Evolutionary conservation across 179 eudicot genomes (phyloP).

Genomic region (Silene noctiflora): DNA sequence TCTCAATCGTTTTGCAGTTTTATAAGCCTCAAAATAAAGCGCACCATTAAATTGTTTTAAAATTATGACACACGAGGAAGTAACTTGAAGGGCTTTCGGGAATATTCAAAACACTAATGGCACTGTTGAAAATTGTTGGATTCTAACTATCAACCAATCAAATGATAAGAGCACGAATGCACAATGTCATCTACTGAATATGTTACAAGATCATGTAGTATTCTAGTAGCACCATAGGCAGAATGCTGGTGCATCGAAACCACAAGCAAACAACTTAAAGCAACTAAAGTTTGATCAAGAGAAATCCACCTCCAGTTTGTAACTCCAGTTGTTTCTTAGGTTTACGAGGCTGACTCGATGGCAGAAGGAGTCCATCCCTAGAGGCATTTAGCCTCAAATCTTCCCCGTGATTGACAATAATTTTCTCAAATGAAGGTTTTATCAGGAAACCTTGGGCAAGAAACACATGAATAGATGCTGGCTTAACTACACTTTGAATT

Average conservation of each 20-base stretch:
- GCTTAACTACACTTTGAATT: slow-evolving; percentile 48
- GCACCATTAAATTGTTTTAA: neutral
- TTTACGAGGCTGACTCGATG: slow-evolving; percentile 52
- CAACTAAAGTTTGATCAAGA: neutral
- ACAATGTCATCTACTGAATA: neutral
- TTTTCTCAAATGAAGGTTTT: slow-evolving; percentile 88
- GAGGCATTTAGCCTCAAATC: slow-evolving; percentile 53
- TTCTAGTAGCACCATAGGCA: neutral
- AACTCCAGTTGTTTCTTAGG: slow-evolving; percentile 44
- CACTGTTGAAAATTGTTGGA: neutral
- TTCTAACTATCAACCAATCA: slow-evolving; percentile 1
- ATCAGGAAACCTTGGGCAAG: slow-evolving; percentile 71
- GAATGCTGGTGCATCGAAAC: neutral
- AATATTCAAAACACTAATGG: neutral
- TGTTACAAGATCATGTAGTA: neutral
- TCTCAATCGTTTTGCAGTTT: neutral
- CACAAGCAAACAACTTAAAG: slow-evolving; percentile 8
- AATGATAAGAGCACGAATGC: neutral
- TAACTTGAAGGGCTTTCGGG: neutral
- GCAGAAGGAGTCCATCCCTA: slow-evolving; percentile 66
- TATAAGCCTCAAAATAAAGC: neutral
- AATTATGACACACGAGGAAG: neutral
- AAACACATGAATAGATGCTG: slow-evolving; percentile 55
- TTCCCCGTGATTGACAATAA: slow-evolving; percentile 59
- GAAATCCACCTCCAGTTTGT: slow-evolving; percentile 53